These are phyloP conservation scores for Capillidium heterosporum DNA, from an alignment of 371 early-diverging fungal genomes.

Conservation along the genomic window DNA sequence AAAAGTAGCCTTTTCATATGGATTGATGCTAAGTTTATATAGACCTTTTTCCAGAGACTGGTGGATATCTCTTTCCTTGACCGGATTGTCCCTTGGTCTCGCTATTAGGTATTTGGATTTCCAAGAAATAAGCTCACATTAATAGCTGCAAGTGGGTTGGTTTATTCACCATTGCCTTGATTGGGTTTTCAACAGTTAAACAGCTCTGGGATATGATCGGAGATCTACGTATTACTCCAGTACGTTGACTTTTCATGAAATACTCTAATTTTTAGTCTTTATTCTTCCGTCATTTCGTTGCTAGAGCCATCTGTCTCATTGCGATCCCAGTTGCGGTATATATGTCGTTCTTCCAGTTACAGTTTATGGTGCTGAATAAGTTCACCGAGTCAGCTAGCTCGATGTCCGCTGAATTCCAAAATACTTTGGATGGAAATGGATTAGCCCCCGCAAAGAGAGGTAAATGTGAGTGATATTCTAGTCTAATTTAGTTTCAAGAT, in stretches of 20 bases:
- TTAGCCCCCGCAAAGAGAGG: slow-evolving; percentile 6
- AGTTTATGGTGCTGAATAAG: slow-evolving; percentile 61
- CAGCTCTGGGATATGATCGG: slow-evolving; percentile 81
- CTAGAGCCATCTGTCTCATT: slow-evolving; percentile 53
- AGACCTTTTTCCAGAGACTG: slow-evolving; percentile 40
- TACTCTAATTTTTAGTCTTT: not conserved
- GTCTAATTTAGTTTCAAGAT: slow-evolving; percentile 5
- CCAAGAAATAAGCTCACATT: not conserved
- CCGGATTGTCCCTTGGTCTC: slow-evolving; percentile 53
- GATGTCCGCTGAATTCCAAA: slow-evolving; percentile 10
- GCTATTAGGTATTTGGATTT: slow-evolving; percentile 11
- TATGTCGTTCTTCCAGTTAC: slow-evolving; percentile 57
- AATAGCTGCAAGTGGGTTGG: slow-evolving; percentile 83
- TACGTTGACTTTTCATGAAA: not conserved
- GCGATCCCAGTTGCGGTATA: slow-evolving; percentile 65
- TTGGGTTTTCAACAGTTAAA: slow-evolving; percentile 68
- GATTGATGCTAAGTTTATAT: not conserved
- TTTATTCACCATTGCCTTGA: slow-evolving; percentile 62
- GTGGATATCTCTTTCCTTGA: slow-evolving; percentile 50
- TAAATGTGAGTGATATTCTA: not conserved
- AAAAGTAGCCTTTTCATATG: not conserved
- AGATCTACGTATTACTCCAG: slow-evolving; percentile 29
- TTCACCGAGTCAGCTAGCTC: slow-evolving; percentile 10
- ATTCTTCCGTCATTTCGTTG: slow-evolving; percentile 22
- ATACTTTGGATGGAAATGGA: slow-evolving; percentile 14